phyloP scores from a whole-genome alignment of 495 filamentous ascomycete species.

The Symbiotaphrina buchneri region DNA sequence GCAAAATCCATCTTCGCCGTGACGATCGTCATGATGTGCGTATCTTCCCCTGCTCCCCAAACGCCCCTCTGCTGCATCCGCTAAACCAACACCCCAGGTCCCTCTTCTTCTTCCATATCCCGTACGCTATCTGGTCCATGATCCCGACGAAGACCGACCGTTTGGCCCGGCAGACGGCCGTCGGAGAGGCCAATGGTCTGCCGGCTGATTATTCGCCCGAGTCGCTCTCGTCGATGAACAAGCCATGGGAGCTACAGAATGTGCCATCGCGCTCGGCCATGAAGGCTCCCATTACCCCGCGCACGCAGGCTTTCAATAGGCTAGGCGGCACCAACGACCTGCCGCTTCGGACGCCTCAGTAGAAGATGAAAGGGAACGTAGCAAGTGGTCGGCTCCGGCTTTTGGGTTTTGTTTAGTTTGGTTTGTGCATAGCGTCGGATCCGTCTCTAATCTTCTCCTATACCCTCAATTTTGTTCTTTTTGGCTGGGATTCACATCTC shows the following conservation, averaged over 20 bases:
- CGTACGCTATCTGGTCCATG: slow-evolving; percentile 12
- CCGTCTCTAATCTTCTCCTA: no score
- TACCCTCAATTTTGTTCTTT: no score
- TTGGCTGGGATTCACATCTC: no score
- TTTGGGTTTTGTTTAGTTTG: no score
- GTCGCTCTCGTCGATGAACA: slow-evolving; percentile 11
- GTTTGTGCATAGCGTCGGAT: no score
- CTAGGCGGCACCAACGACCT: no score
- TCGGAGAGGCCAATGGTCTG: slow-evolving; percentile 3
- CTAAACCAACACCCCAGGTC: not conserved
- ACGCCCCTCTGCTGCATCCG: not conserved
- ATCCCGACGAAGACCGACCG: slow-evolving; percentile 11
- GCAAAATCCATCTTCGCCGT: slow-evolving; percentile 56
- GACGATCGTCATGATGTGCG: slow-evolving; percentile 50
- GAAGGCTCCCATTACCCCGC: slow-evolving; percentile 14
- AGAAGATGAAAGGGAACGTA: no score
- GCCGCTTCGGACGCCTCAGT: no score
- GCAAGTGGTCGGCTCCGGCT: no score
- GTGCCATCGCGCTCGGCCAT: slow-evolving; percentile 10
- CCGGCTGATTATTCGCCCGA: slow-evolving; percentile 10
- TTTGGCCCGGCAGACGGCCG: slow-evolving; percentile 8
- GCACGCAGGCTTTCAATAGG: slow-evolving; percentile 16
- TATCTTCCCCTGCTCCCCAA: slow-evolving; percentile 5
- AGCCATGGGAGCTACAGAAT: slow-evolving; percentile 16
- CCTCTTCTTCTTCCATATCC: slow-evolving; percentile 11